A percentile compares a stretch with the other conserved stretches of the same genome.
These are phyloP conservation scores for Zygosaccharomyces bailii DNA, from an alignment of 805 yeast species.

Conservation along the genomic window DNA sequence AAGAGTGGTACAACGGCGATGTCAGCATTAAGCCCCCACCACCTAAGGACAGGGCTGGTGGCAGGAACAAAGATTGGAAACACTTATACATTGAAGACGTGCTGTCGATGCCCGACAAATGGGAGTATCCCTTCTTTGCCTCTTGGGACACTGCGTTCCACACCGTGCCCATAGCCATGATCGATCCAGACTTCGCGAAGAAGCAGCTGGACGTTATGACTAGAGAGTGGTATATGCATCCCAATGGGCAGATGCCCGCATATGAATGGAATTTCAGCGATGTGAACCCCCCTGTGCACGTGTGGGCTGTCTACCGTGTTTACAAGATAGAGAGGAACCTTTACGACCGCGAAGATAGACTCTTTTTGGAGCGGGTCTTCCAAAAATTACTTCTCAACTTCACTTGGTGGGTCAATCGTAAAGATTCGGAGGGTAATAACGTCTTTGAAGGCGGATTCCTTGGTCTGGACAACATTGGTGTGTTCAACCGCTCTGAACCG, in stretches of 20 bases:
- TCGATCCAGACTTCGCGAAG: constrained; percentile 89
- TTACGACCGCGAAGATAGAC: constrained; percentile 76
- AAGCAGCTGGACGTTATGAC: constrained; percentile 80
- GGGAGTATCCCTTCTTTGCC: constrained; percentile 95
- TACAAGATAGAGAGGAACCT: constrained; percentile 82
- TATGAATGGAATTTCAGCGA: constrained; percentile 95
- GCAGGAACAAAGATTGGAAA: constrained; percentile 87
- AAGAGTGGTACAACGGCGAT: constrained; percentile 86
- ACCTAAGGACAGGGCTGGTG: constrained; percentile 73
- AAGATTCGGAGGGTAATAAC: constrained; percentile 80
- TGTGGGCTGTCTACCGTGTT: constrained; percentile 88
- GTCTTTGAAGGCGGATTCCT: constrained; percentile 93
- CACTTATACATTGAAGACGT: constrained; percentile 86
- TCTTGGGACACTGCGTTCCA: constrained; percentile 98
- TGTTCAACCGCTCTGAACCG: constrained; percentile 89
- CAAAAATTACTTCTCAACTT: constrained; percentile 85
- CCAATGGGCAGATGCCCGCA: constrained; percentile 96
- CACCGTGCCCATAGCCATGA: constrained; percentile 87
- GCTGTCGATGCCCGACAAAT: constrained; percentile 86
- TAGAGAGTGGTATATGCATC: constrained; percentile 97
- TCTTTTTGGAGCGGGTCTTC: constrained; percentile 86
- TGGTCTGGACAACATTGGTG: constrained; percentile 89
- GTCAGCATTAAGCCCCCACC: constrained; percentile 73
- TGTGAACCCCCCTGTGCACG: constrained; percentile 97
- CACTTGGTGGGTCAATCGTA: constrained; percentile 97